Evolutionary conservation across 2,329 filamentous ascomycete genomes (phyloP), one percentile per base, ranked within the genome.

Genomic region (Acephala macrosclerotiorum): DNA sequence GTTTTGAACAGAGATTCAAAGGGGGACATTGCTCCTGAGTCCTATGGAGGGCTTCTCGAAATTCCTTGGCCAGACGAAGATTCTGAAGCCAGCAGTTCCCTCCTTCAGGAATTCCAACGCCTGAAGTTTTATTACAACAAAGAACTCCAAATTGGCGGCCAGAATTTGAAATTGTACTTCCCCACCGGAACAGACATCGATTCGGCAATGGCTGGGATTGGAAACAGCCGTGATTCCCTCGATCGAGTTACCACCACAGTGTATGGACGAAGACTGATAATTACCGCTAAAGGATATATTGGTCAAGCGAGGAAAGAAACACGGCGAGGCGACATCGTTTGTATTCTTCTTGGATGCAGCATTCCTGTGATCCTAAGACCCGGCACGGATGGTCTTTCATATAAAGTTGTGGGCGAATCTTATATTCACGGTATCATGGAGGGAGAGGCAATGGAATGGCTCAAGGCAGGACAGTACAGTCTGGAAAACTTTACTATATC

Each of bases 391-490:
- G 33, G 18, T 3, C 20, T 18, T 4, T 14, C 4, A n/a, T 63
- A 40, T 58, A 22, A 57, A 22, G 40, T 64, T 35, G 56, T 66
- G 63, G 64, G 64, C 11, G 64, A 66, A 29, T 45, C 57, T 5
- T 66, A 66, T 60, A 29, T 61, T 35, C 64, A 66, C 60, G 56
- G 64, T 11, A 58, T 66, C 38, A 66, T 66, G 64, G 49, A 66
- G 20, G 60, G 64, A 20, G 49, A 66, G 20, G 60, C 60, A 20
- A 14, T 53, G 11, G 26, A 53, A 20, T 53, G 20, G 47, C n/a
- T 53, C 16, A 29, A 11, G 20, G 47, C 6, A 22, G 26, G 20
- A 29, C 16, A 53, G 20, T 16, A 22, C 26, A 3, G 20, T 2
- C 5, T 26, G 20, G 47, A 53, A 25, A 26, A 5, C 16, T 53